Base-by-base conservation (phyloP, 1,139 yeast genomes). In the Hemisphaericaspora subhashii region DNA sequence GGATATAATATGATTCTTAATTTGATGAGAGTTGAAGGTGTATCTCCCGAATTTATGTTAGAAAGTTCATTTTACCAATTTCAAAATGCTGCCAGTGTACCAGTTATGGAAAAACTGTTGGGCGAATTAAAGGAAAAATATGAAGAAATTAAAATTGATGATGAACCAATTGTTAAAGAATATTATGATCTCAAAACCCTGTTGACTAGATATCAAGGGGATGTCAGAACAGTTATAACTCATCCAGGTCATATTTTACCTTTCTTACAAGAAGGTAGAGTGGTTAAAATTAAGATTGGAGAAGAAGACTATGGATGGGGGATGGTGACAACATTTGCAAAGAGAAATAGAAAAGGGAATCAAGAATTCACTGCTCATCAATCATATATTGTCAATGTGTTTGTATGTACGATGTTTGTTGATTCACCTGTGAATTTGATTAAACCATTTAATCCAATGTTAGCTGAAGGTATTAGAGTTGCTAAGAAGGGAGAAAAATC, bases 1-100 rank as follows among this genome's bases (percentile, higher is more conserved):
- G 96, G 97, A 13, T 94, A 94, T 64, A 94, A 92, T 60, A 94
- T 94, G 99, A 87, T 92, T 56, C 75, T 92, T 61, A 94, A 94
- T 58, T 73, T 94, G 60, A 79, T 92, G 84, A 80, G 98, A 58
- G 98, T 94, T 12, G 98, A 92, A 64, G 98, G 98, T 43, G 88
- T 94, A 40, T 89, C 98, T 0, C 98, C 98, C 0, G 98, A 94
- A 61, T 94, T 85, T 50, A 90, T 94, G 97, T 75, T 94, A 52
- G 95, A 89, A 57, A 79, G 85, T 51, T 92, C 98, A 3, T 94
- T 94, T 56, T 92, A 71, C 66, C 99, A 94, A 64, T 94, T 90
- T 58, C 99, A 94, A 61, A 90, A 86, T 58, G 89, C 94, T 8
- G 79, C 94, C 8, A 80, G 92, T 18, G 95, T 94, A 7, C 98